These are phyloP conservation scores for Bothriochloa decipiens DNA, from an alignment of 176 grass and related monocot genomes.

Conservation along the genomic window DNA sequence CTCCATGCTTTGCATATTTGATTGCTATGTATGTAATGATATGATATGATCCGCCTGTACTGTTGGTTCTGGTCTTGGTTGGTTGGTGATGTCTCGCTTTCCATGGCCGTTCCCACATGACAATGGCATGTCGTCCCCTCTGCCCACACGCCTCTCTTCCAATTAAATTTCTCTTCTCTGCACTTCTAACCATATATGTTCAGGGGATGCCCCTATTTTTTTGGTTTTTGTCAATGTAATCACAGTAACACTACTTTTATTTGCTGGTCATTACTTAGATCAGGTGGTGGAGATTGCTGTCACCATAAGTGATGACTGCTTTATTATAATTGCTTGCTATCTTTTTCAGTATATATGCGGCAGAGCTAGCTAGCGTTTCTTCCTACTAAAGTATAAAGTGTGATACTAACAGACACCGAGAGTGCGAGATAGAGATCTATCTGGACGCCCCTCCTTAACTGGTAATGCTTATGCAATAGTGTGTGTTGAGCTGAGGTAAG, in stretches of 20 bases:
- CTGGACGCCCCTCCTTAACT: too few species aligned
- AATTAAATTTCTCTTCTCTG: neutral
- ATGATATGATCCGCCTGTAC: neutral
- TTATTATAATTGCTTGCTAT: too few species aligned
- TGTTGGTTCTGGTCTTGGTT: neutral
- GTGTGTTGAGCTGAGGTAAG: too few species aligned
- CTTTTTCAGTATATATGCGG: too few species aligned
- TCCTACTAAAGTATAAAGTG: too few species aligned
- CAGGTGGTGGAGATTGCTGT: neutral
- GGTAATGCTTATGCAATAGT: too few species aligned
- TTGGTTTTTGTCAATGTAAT: too few species aligned
- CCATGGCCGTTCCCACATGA: slow-evolving; percentile 14
- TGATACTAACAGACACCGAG: too few species aligned
- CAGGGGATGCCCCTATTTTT: too few species aligned
- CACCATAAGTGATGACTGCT: too few species aligned
- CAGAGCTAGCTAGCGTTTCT: too few species aligned
- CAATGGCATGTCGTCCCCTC: slow-evolving; percentile 7
- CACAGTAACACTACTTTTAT: neutral
- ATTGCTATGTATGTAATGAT: neutral
- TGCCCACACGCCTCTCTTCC: neutral
- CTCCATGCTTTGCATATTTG: neutral
- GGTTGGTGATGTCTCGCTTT: slow-evolving; percentile 16
- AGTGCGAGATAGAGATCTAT: too few species aligned
- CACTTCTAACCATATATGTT: neutral
- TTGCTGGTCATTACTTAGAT: neutral